These are phyloP conservation scores for Dioszegia hungarica DNA, from an alignment of 768 basidiomycete species.

Conservation along the genomic window DNA sequence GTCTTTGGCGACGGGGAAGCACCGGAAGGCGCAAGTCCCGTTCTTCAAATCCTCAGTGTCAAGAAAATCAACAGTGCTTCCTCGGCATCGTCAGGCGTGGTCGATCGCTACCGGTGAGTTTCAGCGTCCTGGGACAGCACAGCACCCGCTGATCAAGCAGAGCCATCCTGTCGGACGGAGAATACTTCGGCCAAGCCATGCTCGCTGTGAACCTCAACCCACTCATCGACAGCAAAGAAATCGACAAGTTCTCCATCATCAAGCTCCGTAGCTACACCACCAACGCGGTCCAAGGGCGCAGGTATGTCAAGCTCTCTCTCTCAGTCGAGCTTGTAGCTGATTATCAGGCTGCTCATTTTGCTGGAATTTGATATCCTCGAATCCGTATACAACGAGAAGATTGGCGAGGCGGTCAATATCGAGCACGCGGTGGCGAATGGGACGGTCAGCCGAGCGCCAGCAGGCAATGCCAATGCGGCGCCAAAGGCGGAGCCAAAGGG, in stretches of 20 bases:
- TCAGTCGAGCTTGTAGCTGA: not conserved
- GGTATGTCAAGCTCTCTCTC: conserved; percentile 54
- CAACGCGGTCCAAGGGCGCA: conserved; percentile 76
- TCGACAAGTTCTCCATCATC: conserved; percentile 66
- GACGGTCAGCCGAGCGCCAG: conserved; percentile 43
- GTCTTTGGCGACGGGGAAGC: conserved; percentile 28
- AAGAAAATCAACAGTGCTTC: conserved; percentile 72
- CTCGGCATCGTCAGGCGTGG: too few relatives aligned
- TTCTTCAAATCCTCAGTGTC: conserved; percentile 75
- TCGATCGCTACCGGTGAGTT: conserved; percentile 39
- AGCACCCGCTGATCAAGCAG: conserved; percentile 50
- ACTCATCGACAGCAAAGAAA: conserved; percentile 60
- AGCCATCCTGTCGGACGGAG: conserved; percentile 85
- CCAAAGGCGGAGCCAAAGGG: conserved; percentile 24
- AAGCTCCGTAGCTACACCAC: conserved; percentile 70
- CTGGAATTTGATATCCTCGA: conserved; percentile 51
- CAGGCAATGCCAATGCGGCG: conserved; percentile 36
- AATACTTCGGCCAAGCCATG: conserved; percentile 85
- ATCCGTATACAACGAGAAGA: conserved; percentile 59
- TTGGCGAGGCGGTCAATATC: conserved; percentile 61
- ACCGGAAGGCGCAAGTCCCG: conserved; percentile 49
- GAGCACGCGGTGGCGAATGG: conserved; percentile 40
- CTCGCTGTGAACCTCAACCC: conserved; percentile 83
- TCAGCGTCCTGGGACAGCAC: not conserved
- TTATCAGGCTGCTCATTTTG: conserved; percentile 69